Evolutionary conservation across 352 stramenopile species (phyloP).

Genomic region (Pythium chondricola): DNA sequence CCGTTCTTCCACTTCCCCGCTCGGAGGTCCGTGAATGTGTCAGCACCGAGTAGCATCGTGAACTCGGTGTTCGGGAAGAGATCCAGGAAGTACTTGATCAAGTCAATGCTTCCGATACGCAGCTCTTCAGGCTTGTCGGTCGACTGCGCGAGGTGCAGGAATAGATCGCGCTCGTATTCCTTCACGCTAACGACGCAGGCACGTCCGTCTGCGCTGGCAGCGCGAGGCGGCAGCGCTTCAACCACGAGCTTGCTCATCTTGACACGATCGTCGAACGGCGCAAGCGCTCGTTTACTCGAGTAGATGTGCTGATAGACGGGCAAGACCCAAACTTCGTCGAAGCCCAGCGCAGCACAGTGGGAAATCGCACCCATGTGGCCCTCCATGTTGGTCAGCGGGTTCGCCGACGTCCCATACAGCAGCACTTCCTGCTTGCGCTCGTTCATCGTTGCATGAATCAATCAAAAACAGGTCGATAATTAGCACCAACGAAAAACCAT

Average conservation of each 20-base stretch:
- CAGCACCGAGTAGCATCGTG: conserved; percentile 69
- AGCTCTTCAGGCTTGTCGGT: conserved; percentile 23
- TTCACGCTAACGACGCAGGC: conserved; percentile 37
- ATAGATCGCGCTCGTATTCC: conserved; percentile 64
- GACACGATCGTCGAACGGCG: conserved; percentile 66
- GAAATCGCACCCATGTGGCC: conserved; percentile 81
- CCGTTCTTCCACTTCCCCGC: conserved; percentile 84
- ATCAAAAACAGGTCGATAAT: too few relatives aligned
- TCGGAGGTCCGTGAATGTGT: conserved; percentile 80
- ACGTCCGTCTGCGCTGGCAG: neutral
- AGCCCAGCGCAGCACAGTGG: conserved; percentile 41
- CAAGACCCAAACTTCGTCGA: conserved; percentile 87
- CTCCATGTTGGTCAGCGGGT: conserved; percentile 60
- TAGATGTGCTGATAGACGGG: conserved; percentile 89
- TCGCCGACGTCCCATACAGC: conserved; percentile 81
- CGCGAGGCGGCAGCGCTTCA: conserved; percentile 19
- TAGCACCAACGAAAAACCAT: too few relatives aligned
- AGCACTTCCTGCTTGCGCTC: conserved; percentile 35
- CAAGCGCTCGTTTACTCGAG: conserved; percentile 67
- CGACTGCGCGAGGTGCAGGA: conserved; percentile 28
- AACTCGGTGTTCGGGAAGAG: conserved; percentile 49
- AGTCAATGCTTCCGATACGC: conserved; percentile 71
- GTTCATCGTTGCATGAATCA: neutral
- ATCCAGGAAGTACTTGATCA: conserved; percentile 44
- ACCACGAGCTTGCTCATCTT: conserved; percentile 64